Evolutionary conservation across 352 stramenopile species (phyloP).

Genomic region (Pythium dissimile): DNA sequence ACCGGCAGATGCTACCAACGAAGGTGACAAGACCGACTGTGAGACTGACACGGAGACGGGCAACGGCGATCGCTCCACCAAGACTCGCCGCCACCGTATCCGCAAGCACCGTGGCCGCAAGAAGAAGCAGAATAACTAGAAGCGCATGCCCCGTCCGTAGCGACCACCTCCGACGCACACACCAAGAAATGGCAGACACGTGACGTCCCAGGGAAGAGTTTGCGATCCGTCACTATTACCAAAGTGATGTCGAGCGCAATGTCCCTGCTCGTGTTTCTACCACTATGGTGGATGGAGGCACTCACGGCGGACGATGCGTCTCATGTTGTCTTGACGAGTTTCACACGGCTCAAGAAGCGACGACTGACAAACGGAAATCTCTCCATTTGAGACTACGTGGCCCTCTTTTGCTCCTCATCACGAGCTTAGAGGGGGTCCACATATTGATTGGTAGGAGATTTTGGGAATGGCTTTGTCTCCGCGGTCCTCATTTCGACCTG

Average conservation of each 20-base stretch:
- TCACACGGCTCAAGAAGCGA: too few species aligned
- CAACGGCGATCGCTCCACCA: slow-evolving; percentile 12
- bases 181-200: background rate
- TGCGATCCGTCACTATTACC: slow-evolving; percentile 22
- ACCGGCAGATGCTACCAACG: slow-evolving; percentile 1
- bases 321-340: too few species aligned
- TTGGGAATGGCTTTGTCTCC: too few species aligned
- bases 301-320: too few species aligned
- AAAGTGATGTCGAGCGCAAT: slow-evolving; percentile 27
- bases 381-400: too few species aligned
- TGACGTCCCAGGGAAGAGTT: slow-evolving; percentile 22
- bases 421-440: background rate
- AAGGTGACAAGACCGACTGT: slow-evolving; percentile 19
- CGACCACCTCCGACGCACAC: too few species aligned
- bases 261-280: slow-evolving; percentile 1
- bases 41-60: slow-evolving; percentile 19
- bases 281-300: too few species aligned
- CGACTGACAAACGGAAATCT: too few species aligned
- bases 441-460: too few species aligned
- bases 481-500: slow-evolving; percentile 10
- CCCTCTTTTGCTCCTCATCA: background rate
- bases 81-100: slow-evolving; percentile 22
- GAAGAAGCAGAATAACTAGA: slow-evolving; percentile 24
- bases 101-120: slow-evolving; percentile 30
- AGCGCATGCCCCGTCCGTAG: too few species aligned